Percentiles rank a stretch among this genome's conserved stretches.
Evolutionary conservation across 371 early-diverging fungal genomes (phyloP).

Genomic region (Mucor velutinosus): DNA sequence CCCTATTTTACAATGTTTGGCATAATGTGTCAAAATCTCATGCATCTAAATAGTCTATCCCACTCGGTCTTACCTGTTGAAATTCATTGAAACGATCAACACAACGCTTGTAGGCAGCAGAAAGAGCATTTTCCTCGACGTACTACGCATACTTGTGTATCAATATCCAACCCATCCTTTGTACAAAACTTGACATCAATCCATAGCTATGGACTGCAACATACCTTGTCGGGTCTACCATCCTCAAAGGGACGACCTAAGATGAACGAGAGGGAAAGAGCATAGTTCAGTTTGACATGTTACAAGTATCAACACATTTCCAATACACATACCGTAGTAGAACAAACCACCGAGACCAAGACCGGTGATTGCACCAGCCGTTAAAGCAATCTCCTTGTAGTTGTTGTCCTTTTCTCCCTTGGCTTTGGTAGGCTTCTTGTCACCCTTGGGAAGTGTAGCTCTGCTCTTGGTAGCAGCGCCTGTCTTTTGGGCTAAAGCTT

Average conservation of each 20-base stretch:
- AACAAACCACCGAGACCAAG: constrained; percentile 28
- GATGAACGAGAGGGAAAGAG: neutral
- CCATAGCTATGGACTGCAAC: neutral
- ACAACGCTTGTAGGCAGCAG: constrained; percentile 47
- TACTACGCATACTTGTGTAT: constrained; percentile 28
- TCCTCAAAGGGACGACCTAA: neutral
- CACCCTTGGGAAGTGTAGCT: constrained; percentile 54
- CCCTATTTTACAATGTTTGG: constrained; percentile 21
- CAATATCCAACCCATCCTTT: neutral
- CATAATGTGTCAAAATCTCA: neutral
- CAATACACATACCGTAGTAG: constrained; percentile 28
- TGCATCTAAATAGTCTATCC: neutral
- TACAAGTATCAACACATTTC: neutral
- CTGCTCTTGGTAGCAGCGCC: constrained; percentile 27
- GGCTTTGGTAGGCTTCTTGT: constrained; percentile 54
- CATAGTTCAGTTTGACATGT: neutral
- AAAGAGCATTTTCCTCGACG: constrained; percentile 34
- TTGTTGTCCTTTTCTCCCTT: constrained; percentile 19
- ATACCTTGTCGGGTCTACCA: constrained; percentile 39
- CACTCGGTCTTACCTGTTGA: constrained; percentile 10
- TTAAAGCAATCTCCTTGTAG: constrained; percentile 28
- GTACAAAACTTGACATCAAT: neutral
- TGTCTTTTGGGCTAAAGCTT: constrained; percentile 52
- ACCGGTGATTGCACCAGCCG: constrained; percentile 29
- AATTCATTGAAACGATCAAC: constrained; percentile 47